Percentiles rank a stretch among this genome's conserved stretches.
Evolutionary conservation across 306 rosid genomes (phyloP).

Genomic region (Hippophae rhamnoides): DNA sequence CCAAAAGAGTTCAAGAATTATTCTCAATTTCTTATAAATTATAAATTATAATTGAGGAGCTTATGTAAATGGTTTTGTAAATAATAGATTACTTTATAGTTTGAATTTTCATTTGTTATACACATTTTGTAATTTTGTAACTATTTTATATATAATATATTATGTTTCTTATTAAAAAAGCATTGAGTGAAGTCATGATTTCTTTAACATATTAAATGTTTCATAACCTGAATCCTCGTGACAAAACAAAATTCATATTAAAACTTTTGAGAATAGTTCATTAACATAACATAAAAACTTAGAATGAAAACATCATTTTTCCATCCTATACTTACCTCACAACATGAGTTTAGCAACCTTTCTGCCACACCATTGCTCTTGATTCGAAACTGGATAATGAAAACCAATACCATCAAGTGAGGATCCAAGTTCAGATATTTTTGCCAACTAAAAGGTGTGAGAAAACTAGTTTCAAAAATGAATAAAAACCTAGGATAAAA

Average conservation of each 20-base stretch:
- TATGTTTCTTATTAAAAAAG: too few species aligned
- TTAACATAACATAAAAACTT: not conserved
- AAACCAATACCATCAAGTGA: not conserved
- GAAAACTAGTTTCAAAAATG: too few species aligned
- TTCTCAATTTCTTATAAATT: too few species aligned
- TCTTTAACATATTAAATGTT: too few species aligned
- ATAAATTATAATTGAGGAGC: not conserved
- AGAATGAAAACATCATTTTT: not conserved
- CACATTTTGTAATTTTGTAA: too few species aligned
- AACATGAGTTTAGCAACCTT: conserved; percentile 59
- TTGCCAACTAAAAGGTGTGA: too few species aligned
- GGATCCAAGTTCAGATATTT: too few species aligned
- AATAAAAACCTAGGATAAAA: too few species aligned
- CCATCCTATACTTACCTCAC: conserved; percentile 51
- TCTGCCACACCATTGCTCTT: conserved; percentile 61
- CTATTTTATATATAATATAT: too few species aligned
- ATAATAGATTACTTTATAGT: not conserved
- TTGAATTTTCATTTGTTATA: too few species aligned
- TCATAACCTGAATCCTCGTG: not conserved
- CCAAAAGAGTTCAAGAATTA: not conserved
- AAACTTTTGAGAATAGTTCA: not conserved
- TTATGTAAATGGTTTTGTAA: not conserved
- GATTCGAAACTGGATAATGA: conserved; percentile 47
- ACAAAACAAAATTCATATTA: not conserved
- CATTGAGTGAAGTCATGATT: too few species aligned